phyloP scores from a whole-genome alignment of 306 rosid species.

The Prunus davidiana region DNA sequence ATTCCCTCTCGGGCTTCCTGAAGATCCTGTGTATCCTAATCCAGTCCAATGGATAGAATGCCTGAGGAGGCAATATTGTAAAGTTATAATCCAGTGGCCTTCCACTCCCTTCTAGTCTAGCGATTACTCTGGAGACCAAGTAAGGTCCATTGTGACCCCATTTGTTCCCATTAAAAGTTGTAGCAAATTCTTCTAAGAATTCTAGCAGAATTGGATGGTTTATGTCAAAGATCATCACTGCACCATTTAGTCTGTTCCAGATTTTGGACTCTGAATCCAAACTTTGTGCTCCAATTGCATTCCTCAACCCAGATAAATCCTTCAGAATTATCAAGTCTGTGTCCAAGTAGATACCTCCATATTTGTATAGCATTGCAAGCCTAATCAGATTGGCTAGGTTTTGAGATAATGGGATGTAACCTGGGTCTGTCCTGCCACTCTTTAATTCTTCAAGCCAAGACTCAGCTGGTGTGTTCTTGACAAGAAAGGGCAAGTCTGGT shows the following conservation, averaged over 20 bases:
- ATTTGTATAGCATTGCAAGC: slow-evolving; percentile 47
- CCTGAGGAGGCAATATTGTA: slow-evolving; percentile 41
- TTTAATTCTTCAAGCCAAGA: slow-evolving; percentile 37
- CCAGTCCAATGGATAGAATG: slow-evolving; percentile 60
- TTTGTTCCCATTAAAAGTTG: slow-evolving; percentile 49
- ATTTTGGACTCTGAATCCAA: slow-evolving; percentile 23
- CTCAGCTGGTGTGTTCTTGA: slow-evolving; percentile 37
- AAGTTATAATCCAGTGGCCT: slow-evolving; percentile 26
- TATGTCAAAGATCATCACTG: slow-evolving; percentile 47
- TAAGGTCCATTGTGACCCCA: slow-evolving; percentile 76
- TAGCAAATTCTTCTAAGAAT: slow-evolving; percentile 43
- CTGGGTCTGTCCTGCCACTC: slow-evolving; percentile 52
- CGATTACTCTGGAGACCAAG: slow-evolving; percentile 57
- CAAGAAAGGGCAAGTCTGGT: slow-evolving; percentile 39
- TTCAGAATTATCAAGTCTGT: slow-evolving; percentile 44
- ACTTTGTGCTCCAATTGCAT: slow-evolving; percentile 55
- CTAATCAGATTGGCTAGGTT: slow-evolving; percentile 48
- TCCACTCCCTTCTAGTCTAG: slow-evolving; percentile 17
- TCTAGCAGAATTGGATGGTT: slow-evolving; percentile 50
- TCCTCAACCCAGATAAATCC: slow-evolving; percentile 39
- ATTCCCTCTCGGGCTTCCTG: slow-evolving; percentile 24
- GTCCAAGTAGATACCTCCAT: slow-evolving; percentile 59
- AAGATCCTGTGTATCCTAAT: slow-evolving; percentile 23
- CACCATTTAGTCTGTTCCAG: slow-evolving; percentile 47
- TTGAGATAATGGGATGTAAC: slow-evolving; percentile 52